Evolutionary conservation across 2,329 filamentous ascomycete species (phyloP).

Genomic region (Fusarium sacchari): DNA sequence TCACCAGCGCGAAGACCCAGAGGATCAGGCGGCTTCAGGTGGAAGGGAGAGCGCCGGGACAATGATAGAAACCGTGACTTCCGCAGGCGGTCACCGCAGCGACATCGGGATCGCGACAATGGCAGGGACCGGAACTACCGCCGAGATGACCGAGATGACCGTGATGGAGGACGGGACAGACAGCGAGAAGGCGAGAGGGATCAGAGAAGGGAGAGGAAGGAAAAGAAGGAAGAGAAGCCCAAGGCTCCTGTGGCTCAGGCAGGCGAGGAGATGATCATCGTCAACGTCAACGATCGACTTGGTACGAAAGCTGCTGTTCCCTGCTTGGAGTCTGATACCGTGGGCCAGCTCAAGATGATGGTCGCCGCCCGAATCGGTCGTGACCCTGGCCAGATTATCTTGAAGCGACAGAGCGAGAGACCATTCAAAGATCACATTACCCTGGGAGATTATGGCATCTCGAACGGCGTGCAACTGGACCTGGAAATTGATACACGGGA

Average conservation of each 20-base stretch:
- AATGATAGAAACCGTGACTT: constrained; percentile 38
- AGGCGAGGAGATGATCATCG: constrained; percentile 88
- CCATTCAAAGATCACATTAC: constrained; percentile 93
- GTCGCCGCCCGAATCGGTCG: constrained; percentile 90
- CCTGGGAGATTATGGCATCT: constrained; percentile 92
- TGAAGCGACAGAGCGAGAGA: constrained; percentile 90
- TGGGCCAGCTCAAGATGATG: constrained; percentile 89
- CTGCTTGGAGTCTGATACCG: constrained; percentile 84
- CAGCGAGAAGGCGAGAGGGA: constrained; percentile 22
- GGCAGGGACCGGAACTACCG: constrained; percentile 36
- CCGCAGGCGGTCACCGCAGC: constrained; percentile 39
- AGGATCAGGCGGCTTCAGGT: constrained; percentile 41
- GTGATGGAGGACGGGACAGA: constrained; percentile 34
- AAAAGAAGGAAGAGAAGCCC: constrained; percentile 52
- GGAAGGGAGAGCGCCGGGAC: constrained; percentile 41
- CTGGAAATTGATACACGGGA: constrained; percentile 71
- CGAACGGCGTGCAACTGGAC: constrained; percentile 81
- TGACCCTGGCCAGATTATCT: constrained; percentile 88
- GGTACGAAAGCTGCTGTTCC: constrained; percentile 96
- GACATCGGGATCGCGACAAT: constrained; percentile 31
- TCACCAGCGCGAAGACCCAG: constrained; percentile 35
- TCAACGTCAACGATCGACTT: constrained; percentile 93
- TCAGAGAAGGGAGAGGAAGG: constrained; percentile 49
- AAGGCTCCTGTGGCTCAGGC: constrained; percentile 46
- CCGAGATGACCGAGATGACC: constrained; percentile 35